Evolutionary conservation across 1,139 yeast species (phyloP).

Genomic region (Hansenula lynferdii): DNA sequence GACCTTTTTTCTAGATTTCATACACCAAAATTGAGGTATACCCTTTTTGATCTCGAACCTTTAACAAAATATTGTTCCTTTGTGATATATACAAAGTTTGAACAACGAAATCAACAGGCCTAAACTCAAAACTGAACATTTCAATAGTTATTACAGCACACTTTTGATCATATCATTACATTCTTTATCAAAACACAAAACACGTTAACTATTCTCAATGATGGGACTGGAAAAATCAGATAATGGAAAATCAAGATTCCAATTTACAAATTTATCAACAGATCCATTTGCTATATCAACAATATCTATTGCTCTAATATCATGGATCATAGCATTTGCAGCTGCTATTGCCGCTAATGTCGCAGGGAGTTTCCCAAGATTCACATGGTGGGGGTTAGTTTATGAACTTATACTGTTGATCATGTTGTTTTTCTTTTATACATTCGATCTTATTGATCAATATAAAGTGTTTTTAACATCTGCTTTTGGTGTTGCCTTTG

Average conservation of each 20-base stretch:
- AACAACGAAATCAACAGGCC: too few relatives aligned
- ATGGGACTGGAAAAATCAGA: constrained; percentile 6
- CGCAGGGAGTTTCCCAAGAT: constrained; percentile 55
- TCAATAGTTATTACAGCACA: too few relatives aligned
- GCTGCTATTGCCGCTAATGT: constrained; percentile 70
- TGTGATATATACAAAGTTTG: too few relatives aligned
- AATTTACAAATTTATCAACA: constrained; percentile 48
- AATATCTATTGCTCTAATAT: constrained; percentile 51
- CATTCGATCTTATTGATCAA: constrained; percentile 63
- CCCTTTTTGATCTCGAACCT: too few relatives aligned
- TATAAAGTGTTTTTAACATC: constrained; percentile 45
- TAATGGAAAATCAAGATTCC: constrained; percentile 16
- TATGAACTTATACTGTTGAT: constrained; percentile 63
- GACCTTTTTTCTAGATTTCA: too few relatives aligned
- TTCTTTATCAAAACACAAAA: too few relatives aligned
- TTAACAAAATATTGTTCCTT: too few relatives aligned
- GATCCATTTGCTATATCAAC: constrained; percentile 74
- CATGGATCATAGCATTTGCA: constrained; percentile 85
- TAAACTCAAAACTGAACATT: too few relatives aligned
- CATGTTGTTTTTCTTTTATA: constrained; percentile 54
- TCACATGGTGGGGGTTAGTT: constrained; percentile 98
- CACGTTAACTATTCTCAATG: too few relatives aligned
- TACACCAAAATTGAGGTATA: too few relatives aligned
- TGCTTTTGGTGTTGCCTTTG: constrained; percentile 47
- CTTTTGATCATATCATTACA: too few relatives aligned